phyloP scores from a whole-genome alignment of 768 basidiomycete genomes.

The Phanerodontia chrysosporium region DNA sequence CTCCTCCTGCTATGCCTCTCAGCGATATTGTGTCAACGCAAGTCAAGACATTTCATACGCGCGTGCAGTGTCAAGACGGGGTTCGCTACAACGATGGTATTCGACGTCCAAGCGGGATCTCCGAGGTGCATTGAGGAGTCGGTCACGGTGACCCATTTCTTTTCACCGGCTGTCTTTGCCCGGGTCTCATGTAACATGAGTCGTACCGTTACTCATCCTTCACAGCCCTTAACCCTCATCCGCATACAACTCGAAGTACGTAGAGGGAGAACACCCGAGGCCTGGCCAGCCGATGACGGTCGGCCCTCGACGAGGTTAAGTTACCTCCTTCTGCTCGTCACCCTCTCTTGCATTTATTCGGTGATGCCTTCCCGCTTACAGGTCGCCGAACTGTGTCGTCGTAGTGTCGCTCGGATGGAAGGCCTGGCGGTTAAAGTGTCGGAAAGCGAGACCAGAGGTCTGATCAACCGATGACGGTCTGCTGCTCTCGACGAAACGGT shows the following conservation, averaged over 20 bases:
- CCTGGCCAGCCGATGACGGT: conserved; percentile 1
- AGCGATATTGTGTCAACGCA: too few relatives aligned
- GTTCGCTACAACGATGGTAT: too few relatives aligned
- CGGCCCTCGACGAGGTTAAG: not conserved
- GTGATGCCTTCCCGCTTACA: too few relatives aligned
- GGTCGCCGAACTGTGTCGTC: too few relatives aligned
- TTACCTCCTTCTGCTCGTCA: not conserved
- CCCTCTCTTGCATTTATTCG: too few relatives aligned
- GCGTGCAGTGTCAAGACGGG: not conserved
- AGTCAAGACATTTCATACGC: not conserved
- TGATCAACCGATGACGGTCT: not conserved
- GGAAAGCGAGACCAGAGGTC: not conserved
- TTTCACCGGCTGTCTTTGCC: not conserved
- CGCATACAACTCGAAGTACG: too few relatives aligned
- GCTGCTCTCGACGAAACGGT: not conserved
- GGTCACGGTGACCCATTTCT: not conserved
- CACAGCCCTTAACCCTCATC: too few relatives aligned
- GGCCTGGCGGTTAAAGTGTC: not conserved
- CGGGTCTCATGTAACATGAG: not conserved
- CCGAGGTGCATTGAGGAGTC: too few relatives aligned
- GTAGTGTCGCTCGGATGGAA: not conserved
- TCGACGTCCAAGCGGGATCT: too few relatives aligned
- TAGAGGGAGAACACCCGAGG: too few relatives aligned
- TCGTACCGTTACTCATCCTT: not conserved
- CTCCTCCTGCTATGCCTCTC: not conserved